Conservation (phyloP, 169 alveolate genomes). For the Plasmodium cynomolgi region DNA sequence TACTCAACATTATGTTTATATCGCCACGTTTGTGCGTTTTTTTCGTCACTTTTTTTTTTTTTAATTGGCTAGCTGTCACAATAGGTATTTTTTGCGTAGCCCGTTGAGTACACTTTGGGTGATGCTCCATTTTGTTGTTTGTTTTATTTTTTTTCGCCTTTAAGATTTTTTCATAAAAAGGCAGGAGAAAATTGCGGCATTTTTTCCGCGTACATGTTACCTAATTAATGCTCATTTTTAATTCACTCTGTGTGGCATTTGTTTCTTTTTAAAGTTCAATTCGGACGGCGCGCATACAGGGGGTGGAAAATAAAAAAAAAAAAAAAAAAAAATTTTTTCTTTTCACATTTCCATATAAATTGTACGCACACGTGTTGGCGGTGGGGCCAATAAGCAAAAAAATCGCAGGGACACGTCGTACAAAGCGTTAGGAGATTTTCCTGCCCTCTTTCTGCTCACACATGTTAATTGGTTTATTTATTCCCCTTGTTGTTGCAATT, state of each 20-base stretch:
- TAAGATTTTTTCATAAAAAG: background rate
- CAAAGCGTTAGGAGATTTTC: background rate
- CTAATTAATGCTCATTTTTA: background rate
- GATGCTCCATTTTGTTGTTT: background rate
- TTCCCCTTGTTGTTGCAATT: background rate
- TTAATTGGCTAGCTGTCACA: background rate
- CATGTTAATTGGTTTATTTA: conserved; percentile 5
- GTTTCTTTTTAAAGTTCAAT: background rate
- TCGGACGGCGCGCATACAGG: background rate
- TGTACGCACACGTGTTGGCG: background rate
- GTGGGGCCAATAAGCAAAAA: background rate
- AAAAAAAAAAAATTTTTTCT: background rate
- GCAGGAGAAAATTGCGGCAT: background rate
- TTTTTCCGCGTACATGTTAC: background rate
- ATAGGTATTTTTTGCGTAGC: background rate
- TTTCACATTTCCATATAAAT: background rate
- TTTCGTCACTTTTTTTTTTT: background rate
- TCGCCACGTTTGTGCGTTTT: background rate
- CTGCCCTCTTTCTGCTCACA: background rate
- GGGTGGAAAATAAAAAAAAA: background rate
- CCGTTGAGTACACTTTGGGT: background rate
- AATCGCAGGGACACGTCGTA: background rate
- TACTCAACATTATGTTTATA: background rate
- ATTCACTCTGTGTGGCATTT: background rate
- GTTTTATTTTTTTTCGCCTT: background rate